Evolutionary conservation across 192 early-diverging fungal genomes (phyloP).

Genomic region (Anaeromyces robustus): DNA sequence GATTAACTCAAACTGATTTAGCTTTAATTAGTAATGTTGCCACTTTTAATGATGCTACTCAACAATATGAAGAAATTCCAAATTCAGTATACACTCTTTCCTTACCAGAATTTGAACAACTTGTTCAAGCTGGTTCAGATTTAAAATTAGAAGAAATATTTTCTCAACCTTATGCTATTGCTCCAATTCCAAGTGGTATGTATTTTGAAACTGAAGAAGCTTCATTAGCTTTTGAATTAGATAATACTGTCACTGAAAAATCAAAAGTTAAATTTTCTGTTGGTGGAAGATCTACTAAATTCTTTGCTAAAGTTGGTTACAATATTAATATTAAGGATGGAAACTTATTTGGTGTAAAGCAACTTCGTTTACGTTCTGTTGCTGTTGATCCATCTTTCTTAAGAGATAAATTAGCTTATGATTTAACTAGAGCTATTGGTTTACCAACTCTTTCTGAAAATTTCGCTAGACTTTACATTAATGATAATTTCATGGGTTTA

Average conservation of each 20-base stretch:
- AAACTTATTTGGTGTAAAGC: background rate
- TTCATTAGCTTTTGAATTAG: background rate
- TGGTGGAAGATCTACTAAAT: background rate
- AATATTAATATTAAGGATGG: background rate
- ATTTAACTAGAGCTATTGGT: background rate
- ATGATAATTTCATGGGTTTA: background rate
- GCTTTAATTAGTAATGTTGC: too few species aligned
- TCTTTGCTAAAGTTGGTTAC: background rate
- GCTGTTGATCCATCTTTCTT: background rate
- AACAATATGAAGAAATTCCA: too few species aligned
- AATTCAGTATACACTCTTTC: too few species aligned
- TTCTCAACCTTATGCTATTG: background rate
- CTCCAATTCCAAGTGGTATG: background rate
- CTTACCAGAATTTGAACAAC: background rate
- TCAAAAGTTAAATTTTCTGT: background rate
- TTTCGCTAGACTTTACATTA: background rate
- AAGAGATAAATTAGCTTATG: background rate
- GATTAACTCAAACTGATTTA: background rate
- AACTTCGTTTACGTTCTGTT: background rate
- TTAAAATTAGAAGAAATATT: background rate
- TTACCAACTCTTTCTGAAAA: background rate
- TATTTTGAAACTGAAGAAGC: background rate
- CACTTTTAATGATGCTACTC: too few species aligned
- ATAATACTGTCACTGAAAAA: too few species aligned
- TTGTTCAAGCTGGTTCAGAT: background rate